These are phyloP conservation scores for Fusarium piperis DNA, from an alignment of 2,329 filamentous ascomycete species.

Conservation along the genomic window DNA sequence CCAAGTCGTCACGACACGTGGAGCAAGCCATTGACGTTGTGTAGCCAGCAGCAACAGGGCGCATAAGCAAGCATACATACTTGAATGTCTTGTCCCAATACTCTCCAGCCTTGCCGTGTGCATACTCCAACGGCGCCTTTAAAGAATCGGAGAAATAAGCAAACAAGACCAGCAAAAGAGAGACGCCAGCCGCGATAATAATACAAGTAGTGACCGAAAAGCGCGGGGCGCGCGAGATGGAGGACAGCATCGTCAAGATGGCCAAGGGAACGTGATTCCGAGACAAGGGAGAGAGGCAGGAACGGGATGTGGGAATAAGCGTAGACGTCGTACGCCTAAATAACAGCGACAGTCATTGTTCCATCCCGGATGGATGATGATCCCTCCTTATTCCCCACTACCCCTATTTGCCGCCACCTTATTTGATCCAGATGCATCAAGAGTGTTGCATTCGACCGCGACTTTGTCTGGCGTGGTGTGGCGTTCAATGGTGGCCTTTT, in stretches of 20 bases:
- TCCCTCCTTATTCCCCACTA: slow-evolving; percentile 19
- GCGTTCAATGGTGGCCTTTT: neutral
- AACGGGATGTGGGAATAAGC: neutral
- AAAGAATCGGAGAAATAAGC: slow-evolving; percentile 27
- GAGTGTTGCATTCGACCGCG: neutral
- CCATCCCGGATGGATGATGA: neutral
- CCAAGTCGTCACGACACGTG: slow-evolving; percentile 14
- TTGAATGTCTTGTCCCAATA: slow-evolving; percentile 17
- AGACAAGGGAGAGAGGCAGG: neutral
- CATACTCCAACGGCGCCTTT: slow-evolving; percentile 20
- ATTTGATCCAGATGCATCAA: slow-evolving; percentile 10
- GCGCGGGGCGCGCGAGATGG: slow-evolving; percentile 20
- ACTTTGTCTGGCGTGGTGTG: neutral
- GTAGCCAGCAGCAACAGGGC: neutral
- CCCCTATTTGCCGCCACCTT: slow-evolving; percentile 20
- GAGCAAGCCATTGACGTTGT: neutral
- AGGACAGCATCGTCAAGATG: slow-evolving; percentile 24
- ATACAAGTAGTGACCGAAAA: slow-evolving; percentile 17
- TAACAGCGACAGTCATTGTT: neutral
- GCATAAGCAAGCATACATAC: slow-evolving; percentile 1
- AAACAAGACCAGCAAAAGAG: slow-evolving; percentile 28
- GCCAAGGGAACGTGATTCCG: neutral
- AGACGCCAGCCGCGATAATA: slow-evolving; percentile 20
- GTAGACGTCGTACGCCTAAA: neutral
- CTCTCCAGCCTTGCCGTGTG: slow-evolving; percentile 21